Percentiles rank a stretch among this genome's conserved stretches.
These are phyloP conservation scores for Candida albicans DNA, from an alignment of 1,139 yeast species.

Conservation along the genomic window DNA sequence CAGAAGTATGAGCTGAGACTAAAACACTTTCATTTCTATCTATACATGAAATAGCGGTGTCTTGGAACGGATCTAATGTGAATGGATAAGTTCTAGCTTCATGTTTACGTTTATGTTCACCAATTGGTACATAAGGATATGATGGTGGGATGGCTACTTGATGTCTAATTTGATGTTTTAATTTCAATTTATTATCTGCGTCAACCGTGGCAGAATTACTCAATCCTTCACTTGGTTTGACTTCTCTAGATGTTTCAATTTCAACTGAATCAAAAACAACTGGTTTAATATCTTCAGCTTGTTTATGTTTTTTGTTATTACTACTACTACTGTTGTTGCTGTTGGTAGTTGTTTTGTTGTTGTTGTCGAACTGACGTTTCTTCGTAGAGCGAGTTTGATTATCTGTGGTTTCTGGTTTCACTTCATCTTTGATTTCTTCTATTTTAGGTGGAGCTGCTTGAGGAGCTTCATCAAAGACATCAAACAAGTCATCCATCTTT, in stretches of 20 bases:
- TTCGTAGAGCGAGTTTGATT: not conserved
- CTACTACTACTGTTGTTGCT: conserved; percentile 13
- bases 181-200: conserved; percentile 58
- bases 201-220: conserved; percentile 25
- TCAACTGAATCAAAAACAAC: conserved; percentile 88
- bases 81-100: conserved; percentile 92
- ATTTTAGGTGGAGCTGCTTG: conserved; percentile 32
- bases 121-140: conserved; percentile 83
- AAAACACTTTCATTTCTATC: conserved; percentile 94
- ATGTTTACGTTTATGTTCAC: conserved; percentile 69
- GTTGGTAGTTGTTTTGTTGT: conserved; percentile 10
- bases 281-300: conserved; percentile 47
- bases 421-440: conserved; percentile 15
- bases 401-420: conserved; percentile 9
- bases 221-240: conserved; percentile 75
- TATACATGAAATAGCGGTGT: conserved; percentile 90
- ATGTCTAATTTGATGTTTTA: conserved; percentile 93
- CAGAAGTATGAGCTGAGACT: conserved; percentile 98
- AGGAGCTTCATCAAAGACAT: conserved; percentile 64
- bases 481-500: conserved; percentile 58
- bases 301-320: conserved; percentile 16
- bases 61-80: conserved; percentile 92
- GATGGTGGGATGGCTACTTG: conserved; percentile 96
- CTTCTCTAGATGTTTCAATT: conserved; percentile 88
- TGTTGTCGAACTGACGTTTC: conserved; percentile 9